Evolutionary conservation across 495 filamentous ascomycete genomes (phyloP).

Genomic region (Clavariopsis aquatica): DNA sequence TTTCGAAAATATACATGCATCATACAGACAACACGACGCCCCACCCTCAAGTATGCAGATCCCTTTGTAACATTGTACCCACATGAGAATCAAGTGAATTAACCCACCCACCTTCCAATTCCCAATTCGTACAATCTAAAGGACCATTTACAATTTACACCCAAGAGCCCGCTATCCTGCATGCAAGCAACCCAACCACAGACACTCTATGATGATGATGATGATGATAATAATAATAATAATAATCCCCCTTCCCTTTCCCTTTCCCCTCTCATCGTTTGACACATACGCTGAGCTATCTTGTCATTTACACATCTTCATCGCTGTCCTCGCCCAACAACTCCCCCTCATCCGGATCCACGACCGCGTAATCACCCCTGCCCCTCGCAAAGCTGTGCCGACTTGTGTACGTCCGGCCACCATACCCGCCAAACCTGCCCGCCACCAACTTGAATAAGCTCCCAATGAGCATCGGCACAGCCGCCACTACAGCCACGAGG

Average conservation of each 20-base stretch:
- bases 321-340: conserved; percentile 90
- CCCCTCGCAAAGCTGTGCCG: conserved; percentile 82
- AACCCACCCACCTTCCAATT: neutral
- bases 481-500: conserved; percentile 70
- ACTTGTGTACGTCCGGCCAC: conserved; percentile 69
- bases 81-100: neutral
- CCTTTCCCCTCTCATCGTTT: neutral
- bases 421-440: conserved; percentile 40
- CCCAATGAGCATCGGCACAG: conserved; percentile 68
- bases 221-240: too few species aligned
- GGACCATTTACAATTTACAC: conserved; percentile 4
- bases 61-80: too few species aligned
- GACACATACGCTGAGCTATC: too few species aligned
- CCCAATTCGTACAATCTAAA: conserved; percentile 9
- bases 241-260: neutral
- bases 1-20: too few species aligned
- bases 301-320: conserved; percentile 62
- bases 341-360: conserved; percentile 92
- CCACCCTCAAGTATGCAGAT: too few species aligned
- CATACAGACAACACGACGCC: too few species aligned
- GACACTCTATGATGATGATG: too few species aligned
- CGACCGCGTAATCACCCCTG: conserved; percentile 78
- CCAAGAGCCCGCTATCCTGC: neutral
- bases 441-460: conserved; percentile 65
- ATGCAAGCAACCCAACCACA: neutral